These are phyloP conservation scores for Ceraceosorus bombacis DNA, from an alignment of 1,284 basidiomycete species.

Conservation along the genomic window DNA sequence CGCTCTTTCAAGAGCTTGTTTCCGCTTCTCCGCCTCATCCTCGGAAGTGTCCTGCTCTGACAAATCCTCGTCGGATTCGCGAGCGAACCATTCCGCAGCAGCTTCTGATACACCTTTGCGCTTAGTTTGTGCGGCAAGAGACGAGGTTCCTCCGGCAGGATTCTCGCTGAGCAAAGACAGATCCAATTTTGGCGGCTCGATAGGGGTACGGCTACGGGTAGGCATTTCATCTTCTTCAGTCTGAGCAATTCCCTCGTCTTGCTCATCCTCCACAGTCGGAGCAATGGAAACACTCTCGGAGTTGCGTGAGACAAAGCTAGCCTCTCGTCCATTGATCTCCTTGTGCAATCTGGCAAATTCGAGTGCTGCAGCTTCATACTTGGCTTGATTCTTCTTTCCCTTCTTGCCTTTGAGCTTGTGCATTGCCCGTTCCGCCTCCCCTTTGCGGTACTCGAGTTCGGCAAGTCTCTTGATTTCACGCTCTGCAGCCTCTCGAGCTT, in stretches of 20 bases:
- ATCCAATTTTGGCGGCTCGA: slow-evolving; percentile 23
- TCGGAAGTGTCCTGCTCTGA: slow-evolving; percentile 5
- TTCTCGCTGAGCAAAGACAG: slow-evolving; percentile 16
- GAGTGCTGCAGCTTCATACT: slow-evolving; percentile 7
- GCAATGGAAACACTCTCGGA: background rate
- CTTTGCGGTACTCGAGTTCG: slow-evolving; percentile 10
- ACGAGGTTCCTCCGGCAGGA: too few species aligned
- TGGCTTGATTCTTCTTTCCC: slow-evolving; percentile 13
- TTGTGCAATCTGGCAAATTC: background rate
- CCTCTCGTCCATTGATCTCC: too few species aligned
- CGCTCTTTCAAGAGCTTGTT: slow-evolving; percentile 11
- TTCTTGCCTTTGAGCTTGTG: slow-evolving; percentile 22
- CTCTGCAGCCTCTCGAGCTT: slow-evolving; percentile 24
- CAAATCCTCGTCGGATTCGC: slow-evolving; percentile 17
- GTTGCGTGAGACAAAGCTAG: too few species aligned
- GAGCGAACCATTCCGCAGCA: slow-evolving; percentile 25
- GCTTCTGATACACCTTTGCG: slow-evolving; percentile 17
- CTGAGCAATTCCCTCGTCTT: slow-evolving; percentile 8
- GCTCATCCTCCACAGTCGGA: slow-evolving; percentile 1
- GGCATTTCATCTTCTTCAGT: slow-evolving; percentile 10
- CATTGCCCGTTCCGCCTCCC: slow-evolving; percentile 10
- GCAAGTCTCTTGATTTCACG: slow-evolving; percentile 6
- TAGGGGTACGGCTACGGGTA: slow-evolving; percentile 15
- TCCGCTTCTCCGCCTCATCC: slow-evolving; percentile 12
- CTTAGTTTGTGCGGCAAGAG: background rate